Base-by-base conservation (phyloP, 306 rosid genomes). In the Trichosanthes cucumerina region DNA sequence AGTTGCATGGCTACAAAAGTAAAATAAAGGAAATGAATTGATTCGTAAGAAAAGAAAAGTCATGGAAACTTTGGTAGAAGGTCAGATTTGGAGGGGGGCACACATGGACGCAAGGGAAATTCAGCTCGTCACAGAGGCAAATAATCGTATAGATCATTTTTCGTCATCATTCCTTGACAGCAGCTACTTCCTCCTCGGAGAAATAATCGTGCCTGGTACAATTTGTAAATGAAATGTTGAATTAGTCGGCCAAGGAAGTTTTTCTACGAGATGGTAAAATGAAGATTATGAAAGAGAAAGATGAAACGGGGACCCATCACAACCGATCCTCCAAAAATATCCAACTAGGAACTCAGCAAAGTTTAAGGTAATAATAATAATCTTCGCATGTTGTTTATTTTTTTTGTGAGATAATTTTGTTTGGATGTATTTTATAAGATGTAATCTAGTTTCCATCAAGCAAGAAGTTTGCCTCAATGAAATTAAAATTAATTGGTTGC, bases 181-280 rank as follows among this genome's bases (percentile, higher is more conserved):
- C 86, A 68, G 84, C 87, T 3, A 80, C 83, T 66, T 88, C 86
- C 44, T 75, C 81, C 81, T 91, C 89, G 0, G 93, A 78, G 82
- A 80, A 88, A 85, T 89, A 95, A 81, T 95, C 97, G 6, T 95
- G 93, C 92, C 99, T 92, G 90, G 21, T 44, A 83, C 38, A 47
- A 47, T 56, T 49, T 2, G 5, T 24, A 52, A 49, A 14, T 24
- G 15, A 15, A 44, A 73, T 36, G 34, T 4, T n/a, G 15, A 76
- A 50, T 49, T 73, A 73, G 78, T 54, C 9, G 38, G 11, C 56
- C 56, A 9, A 9, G 13, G 28, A 21, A 18, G 39, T 68, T 9
- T 39, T 74, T 26, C 13, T 18, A 9, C 21, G 7, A 54, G 7
- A 54, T n/a, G 21, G 36, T 7, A 53, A 75, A 26, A 8, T 57